These are phyloP conservation scores for Hanseniaspora clermontiae DNA, from an alignment of 805 yeast species.

Conservation along the genomic window DNA sequence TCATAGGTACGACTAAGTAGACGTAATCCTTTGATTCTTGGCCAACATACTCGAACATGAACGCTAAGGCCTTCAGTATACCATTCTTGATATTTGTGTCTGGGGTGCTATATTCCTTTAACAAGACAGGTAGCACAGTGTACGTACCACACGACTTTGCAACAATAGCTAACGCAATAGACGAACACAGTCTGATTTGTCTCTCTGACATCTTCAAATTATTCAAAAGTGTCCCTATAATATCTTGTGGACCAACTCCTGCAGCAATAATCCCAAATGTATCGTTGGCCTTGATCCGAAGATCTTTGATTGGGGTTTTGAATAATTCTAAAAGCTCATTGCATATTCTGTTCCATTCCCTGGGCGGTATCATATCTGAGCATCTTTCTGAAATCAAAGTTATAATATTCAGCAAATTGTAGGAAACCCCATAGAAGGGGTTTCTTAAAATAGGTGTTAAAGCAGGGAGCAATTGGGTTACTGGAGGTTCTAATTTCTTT, in stretches of 20 bases:
- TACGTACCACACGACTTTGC: slow-evolving; percentile 89
- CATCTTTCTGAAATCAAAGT: slow-evolving; percentile 72
- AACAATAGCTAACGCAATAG: slow-evolving; percentile 94
- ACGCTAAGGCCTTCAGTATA: slow-evolving; percentile 77
- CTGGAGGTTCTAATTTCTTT: slow-evolving; percentile 60
- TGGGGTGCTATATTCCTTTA: slow-evolving; percentile 90
- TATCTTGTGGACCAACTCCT: slow-evolving; percentile 94
- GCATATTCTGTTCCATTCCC: slow-evolving; percentile 96
- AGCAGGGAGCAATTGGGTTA: slow-evolving; percentile 70
- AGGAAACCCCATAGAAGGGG: slow-evolving; percentile 82
- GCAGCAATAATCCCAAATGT: slow-evolving; percentile 85
- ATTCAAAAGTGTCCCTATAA: slow-evolving; percentile 66
- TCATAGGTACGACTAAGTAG: slow-evolving; percentile 60
- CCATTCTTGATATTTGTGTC: slow-evolving; percentile 93
- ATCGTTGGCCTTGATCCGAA: slow-evolving; percentile 72
- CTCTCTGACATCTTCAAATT: slow-evolving; percentile 88
- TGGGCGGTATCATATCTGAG: slow-evolving; percentile 71
- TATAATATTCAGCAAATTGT: slow-evolving; percentile 60
- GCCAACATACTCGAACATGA: slow-evolving; percentile 84
- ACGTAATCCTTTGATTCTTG: slow-evolving; percentile 69
- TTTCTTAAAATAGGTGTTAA: slow-evolving; percentile 84
- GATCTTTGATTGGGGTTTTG: slow-evolving; percentile 62
- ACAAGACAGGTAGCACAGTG: slow-evolving; percentile 82
- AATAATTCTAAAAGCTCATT: slow-evolving; percentile 82
- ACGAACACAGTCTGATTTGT: slow-evolving; percentile 90